Base-by-base conservation (phyloP, 768 basidiomycete genomes). In the Naganishia friedmannii region DNA sequence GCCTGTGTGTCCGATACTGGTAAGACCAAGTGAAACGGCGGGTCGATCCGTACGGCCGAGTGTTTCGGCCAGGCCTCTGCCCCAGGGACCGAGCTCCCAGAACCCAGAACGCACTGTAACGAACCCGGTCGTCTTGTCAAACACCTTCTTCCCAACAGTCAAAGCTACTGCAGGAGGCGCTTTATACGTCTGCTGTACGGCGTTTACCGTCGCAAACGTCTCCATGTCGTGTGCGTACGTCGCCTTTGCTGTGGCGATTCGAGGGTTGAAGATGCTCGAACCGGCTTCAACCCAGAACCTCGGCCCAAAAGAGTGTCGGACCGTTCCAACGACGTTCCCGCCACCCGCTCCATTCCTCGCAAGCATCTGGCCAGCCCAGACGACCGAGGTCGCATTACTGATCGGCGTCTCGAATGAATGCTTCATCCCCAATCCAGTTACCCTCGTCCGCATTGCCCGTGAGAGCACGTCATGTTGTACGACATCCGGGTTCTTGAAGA, bases 261-360 rank as follows among this genome's bases (percentile, higher is more conserved):
- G 63, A 17, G 79, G 78, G 34, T 74, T 70, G 29, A 80, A 53
- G n/a, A 75, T 65, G 26, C 73, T 77, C 28, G 74, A 68, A 12
- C 77, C 71, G n/a, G 68, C 73, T 77, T 84, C 82, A 28, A 83
- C 77, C 73, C 77, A 82, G 42, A 85, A 73, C 48, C 86, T 85
- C 17, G 90, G 89, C 32, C 90, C 90, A 76, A 87, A 87, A 74
- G 91, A 89, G 79, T 92, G 89, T 68, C 85, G 86, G 57, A 93
- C 79, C 1, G 90, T 90, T 45, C 89, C 90, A 29, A 86, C 77
- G 46, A 93, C 77, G 68, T 84, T 85, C 19, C 83, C 84, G 12
- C 79, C 83, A 5, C 82, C 82, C 21, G 67, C 72, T 7, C 80
- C 78, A 56, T 76, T 74, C 31, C 82, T 67, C 0, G 76, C 73